Evolutionary conservation across 768 basidiomycete species (phyloP).

Genomic region (Termitomyces bulborhizus): DNA sequence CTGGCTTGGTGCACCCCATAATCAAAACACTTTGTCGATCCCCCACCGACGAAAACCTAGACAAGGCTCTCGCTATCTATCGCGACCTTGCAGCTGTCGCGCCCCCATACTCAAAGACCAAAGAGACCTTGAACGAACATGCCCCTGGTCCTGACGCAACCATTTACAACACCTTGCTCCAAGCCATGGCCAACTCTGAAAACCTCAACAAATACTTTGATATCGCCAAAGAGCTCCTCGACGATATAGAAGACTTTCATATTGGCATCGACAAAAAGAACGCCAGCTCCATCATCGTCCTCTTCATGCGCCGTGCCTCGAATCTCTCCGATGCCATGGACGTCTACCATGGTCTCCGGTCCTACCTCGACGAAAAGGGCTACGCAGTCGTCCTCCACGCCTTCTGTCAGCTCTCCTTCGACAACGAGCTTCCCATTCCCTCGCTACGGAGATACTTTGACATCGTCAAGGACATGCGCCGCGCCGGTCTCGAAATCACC

Average conservation of each 20-base stretch:
- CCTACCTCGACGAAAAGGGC: conserved; percentile 47
- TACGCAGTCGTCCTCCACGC: conserved; percentile 60
- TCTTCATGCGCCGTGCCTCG: conserved; percentile 60
- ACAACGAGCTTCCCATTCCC: conserved; percentile 31
- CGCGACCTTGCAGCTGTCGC: conserved; percentile 33
- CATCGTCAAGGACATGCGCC: conserved; percentile 77
- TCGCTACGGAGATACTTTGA: conserved; percentile 59
- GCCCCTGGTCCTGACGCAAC: conserved; percentile 40
- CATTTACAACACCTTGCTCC: conserved; percentile 51
- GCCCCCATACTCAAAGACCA: conserved; percentile 17
- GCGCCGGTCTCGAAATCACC: conserved; percentile 50
- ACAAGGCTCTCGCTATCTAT: conserved; percentile 51
- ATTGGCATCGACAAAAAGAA: conserved; percentile 39
- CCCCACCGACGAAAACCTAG: conserved; percentile 37
- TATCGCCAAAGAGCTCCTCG: conserved; percentile 43
- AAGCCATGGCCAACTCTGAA: conserved; percentile 36
- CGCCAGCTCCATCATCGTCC: conserved; percentile 47
- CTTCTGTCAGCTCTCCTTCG: conserved; percentile 54
- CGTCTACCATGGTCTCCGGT: conserved; percentile 44
- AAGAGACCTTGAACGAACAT: conserved; percentile 21
- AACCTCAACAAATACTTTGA: conserved; percentile 43
- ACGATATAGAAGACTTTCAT: conserved; percentile 57
- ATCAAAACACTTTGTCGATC: conserved; percentile 43
- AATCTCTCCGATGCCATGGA: conserved; percentile 55
- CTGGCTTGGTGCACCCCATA: conserved; percentile 48